Evolutionary conservation across 495 filamentous ascomycete genomes (phyloP).

Genomic region (Aspergillus nidulans): DNA sequence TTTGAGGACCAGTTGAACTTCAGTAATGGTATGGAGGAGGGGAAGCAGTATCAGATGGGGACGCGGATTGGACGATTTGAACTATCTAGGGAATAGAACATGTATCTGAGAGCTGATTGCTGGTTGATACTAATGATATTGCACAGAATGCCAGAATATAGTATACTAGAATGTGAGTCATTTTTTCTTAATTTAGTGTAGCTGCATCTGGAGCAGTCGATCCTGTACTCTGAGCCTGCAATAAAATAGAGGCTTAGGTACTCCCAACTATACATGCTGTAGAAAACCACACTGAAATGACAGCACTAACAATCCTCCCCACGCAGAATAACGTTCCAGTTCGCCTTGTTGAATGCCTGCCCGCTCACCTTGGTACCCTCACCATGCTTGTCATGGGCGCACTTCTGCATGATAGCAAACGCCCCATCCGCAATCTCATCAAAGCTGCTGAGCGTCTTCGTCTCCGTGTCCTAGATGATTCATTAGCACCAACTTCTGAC

Average conservation of each 20-base stretch:
- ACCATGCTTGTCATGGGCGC: neutral
- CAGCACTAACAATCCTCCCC: neutral
- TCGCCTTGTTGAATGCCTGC: neutral
- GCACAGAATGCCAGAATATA: no score
- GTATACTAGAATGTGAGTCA: neutral
- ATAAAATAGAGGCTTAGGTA: no score
- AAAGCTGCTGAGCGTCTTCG: neutral
- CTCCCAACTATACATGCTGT: no score
- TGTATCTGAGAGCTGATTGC: no score
- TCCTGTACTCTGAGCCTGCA: no score
- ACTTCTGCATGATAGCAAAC: neutral
- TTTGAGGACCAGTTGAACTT: slow-evolving; percentile 17
- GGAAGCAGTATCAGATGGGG: slow-evolving; percentile 1
- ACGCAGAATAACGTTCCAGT: neutral
- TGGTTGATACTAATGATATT: no score
- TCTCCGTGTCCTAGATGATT: neutral
- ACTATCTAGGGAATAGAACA: no score
- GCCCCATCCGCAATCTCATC: neutral
- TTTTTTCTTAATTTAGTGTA: no score
- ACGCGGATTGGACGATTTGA: slow-evolving; percentile 1
- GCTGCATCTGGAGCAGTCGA: no score
- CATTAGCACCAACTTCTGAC: neutral
- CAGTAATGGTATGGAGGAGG: neutral
- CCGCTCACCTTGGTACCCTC: neutral
- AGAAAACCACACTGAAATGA: no score